A percentile compares a stretch with the other conserved stretches of the same genome.
Conservation (phyloP, 768 basidiomycete species). For the Nevesoporus exiguus region DNA sequence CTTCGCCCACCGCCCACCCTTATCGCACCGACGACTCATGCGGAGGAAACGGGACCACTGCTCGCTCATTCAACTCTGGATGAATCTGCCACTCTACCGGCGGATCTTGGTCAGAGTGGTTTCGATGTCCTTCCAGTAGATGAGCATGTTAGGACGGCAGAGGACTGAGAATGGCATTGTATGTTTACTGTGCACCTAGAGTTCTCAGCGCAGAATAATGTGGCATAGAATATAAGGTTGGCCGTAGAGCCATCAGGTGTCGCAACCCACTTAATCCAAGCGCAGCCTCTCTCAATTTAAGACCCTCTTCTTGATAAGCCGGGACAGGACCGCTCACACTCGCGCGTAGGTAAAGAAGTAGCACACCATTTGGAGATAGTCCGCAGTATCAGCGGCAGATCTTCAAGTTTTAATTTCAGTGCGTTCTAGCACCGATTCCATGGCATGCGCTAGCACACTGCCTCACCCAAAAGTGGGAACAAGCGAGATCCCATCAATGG, state of each 20-base stretch:
- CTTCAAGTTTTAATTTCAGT: slow-evolving; percentile 1
- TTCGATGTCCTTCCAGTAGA: slow-evolving; percentile 74
- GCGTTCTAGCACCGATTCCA: background rate
- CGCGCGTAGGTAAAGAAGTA: background rate
- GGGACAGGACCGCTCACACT: slow-evolving; percentile 10
- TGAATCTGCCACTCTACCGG: slow-evolving; percentile 80
- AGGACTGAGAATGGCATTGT: slow-evolving; percentile 8
- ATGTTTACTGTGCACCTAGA: background rate
- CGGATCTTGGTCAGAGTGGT: slow-evolving; percentile 76
- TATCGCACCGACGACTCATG: slow-evolving; percentile 36
- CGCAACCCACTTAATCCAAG: background rate
- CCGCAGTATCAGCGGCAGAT: background rate
- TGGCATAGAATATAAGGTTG: background rate
- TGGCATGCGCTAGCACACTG: background rate
- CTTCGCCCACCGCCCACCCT: slow-evolving; percentile 44
- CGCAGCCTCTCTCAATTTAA: too few species aligned
- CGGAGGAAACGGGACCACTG: slow-evolving; percentile 57
- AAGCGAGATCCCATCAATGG: background rate
- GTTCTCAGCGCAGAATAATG: background rate
- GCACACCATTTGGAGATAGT: background rate
- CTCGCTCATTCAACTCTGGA: slow-evolving; percentile 49
- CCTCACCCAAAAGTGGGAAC: slow-evolving; percentile 2
- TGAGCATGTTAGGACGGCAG: slow-evolving; percentile 24
- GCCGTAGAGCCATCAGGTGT: background rate
- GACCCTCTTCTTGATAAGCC: background rate